Conservation (phyloP, 805 yeast species). For the Candida caryicola region DNA sequence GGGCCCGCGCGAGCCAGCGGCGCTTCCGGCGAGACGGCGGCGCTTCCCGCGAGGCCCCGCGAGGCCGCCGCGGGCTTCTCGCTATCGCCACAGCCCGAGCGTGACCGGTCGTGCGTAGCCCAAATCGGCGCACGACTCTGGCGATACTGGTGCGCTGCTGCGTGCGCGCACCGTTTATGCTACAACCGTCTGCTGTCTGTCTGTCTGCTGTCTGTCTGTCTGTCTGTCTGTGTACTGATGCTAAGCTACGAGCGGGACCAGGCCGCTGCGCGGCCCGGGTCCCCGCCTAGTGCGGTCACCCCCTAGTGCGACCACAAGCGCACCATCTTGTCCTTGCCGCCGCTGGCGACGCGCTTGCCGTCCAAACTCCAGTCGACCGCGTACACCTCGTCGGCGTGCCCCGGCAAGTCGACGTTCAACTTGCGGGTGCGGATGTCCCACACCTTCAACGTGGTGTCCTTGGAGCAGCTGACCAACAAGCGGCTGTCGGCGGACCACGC, state of each 20-base stretch:
- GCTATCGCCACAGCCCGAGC: too few species aligned
- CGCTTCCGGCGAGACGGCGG: too few species aligned
- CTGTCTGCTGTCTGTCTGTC: too few species aligned
- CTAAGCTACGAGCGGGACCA: neutral
- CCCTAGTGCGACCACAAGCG: constrained; percentile 82
- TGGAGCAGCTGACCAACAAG: constrained; percentile 86
- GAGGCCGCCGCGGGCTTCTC: too few species aligned
- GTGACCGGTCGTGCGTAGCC: too few species aligned
- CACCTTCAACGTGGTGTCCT: constrained; percentile 92
- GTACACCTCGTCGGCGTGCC: constrained; percentile 92
- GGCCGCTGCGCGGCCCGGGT: neutral
- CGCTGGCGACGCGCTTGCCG: constrained; percentile 92
- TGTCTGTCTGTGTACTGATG: too few species aligned
- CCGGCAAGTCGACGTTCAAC: constrained; percentile 86
- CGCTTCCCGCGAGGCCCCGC: too few species aligned
- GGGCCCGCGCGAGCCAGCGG: too few species aligned
- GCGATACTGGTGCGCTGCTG: too few species aligned
- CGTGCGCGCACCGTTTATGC: too few species aligned
- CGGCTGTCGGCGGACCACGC: constrained; percentile 97
- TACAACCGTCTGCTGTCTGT: too few species aligned
- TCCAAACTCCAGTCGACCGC: constrained; percentile 98
- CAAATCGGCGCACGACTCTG: too few species aligned
- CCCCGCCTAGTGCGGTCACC: neutral
- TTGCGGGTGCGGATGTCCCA: constrained; percentile 92
- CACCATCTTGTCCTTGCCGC: constrained; percentile 94